Evolutionary conservation across 2,329 filamentous ascomycete species (phyloP), one percentile per base, ranked within the genome.

Genomic region (Alternaria arborescens): DNA sequence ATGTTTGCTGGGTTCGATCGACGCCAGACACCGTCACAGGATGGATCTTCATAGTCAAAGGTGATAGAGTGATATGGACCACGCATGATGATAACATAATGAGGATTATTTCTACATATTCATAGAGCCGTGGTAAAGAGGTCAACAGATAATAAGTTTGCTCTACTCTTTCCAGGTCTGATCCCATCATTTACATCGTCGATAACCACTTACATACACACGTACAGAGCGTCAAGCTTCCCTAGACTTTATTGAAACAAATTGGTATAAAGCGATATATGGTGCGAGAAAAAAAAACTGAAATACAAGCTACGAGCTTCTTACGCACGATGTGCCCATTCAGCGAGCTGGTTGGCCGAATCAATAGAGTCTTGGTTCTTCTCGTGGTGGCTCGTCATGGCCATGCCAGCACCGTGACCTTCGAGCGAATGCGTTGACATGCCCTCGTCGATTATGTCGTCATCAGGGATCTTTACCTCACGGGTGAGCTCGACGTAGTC

Each of bases 401-500:
- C 67, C 74, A 76, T 76, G 43, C 65, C 64, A 6, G 71, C 71
- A 38, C 71, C 66, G 47, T 71, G 66, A 44, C 66, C 62, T 30
- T 76, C 68, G 28, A 76, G 65, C 3, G 75, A 74, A 52, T 76
- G 73, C 14, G 72, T 72, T 7, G 75, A 77, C 60, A 76, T 69
- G 52, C 76, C 77, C 53, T 77, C 74, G 34, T 77, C 73, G 34
- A 74, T 38, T 4, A 54, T 54, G 28, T 59, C 73, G 14, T 82
- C 78, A 30, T 69, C 62, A 2, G 65, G 65, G 7, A 67, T 61
- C 24, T 68, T 65, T 40, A 71, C 56, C 70, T 94, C 90, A 64
- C 91, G 84, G 20, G 87, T 90, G 66, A 95, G 83, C 83, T 96
- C 93, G 67, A 97, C 92, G 71, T 96, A 97, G 79, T 97, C 93